phyloP scores from a whole-genome alignment of 768 basidiomycete species.

The Tylopilus sp. region DNA sequence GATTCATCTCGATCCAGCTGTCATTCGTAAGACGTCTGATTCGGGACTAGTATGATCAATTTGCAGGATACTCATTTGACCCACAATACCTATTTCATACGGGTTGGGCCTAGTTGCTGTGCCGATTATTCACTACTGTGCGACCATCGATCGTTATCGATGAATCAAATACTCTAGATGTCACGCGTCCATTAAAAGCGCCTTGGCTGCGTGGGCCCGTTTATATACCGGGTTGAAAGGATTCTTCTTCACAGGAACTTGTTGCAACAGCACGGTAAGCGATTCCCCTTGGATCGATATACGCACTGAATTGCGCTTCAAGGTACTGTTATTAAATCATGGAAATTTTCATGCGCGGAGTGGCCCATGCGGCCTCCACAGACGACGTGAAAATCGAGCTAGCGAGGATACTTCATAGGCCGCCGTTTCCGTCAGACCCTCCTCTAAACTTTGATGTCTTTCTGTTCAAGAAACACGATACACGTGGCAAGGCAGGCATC shows the following conservation, averaged over 20 bases:
- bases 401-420: conserved; percentile 32
- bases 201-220: not conserved
- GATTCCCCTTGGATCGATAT: not conserved
- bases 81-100: conserved; percentile 1
- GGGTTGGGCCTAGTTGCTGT: conserved; percentile 4
- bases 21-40: too few species aligned
- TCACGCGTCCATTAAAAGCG: not conserved
- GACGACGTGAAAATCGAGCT: conserved; percentile 34
- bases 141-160: conserved; percentile 17
- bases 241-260: conserved; percentile 1
- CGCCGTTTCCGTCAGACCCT: conserved; percentile 28
- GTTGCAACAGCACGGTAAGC: conserved; percentile 21
- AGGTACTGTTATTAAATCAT: conserved; percentile 18
- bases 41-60: not conserved
- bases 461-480: conserved; percentile 24
- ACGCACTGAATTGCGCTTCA: not conserved
- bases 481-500: conserved; percentile 27
- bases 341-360: conserved; percentile 35
- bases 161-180: conserved; percentile 3
- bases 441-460: conserved; percentile 33
- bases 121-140: not conserved
- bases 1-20: too few species aligned
- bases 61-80: conserved; percentile 12
- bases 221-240: conserved; percentile 15
- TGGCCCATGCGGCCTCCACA: conserved; percentile 24